These are phyloP conservation scores for Fermentozyma sake DNA, from an alignment of 1,139 yeast species.

Conservation along the genomic window DNA sequence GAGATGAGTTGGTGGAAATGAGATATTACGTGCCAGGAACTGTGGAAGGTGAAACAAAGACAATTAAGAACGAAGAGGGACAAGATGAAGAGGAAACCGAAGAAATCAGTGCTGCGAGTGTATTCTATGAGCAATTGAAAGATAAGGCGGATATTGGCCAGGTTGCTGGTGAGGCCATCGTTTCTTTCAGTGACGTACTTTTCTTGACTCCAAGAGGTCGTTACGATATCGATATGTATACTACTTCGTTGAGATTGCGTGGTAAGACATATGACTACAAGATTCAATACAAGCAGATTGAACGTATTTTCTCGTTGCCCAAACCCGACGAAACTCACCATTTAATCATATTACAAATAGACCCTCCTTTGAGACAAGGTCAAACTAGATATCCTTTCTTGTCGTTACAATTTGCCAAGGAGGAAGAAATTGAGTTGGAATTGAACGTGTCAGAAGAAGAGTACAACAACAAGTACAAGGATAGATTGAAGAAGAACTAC, in stretches of 20 bases:
- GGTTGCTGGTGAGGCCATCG: conserved; percentile 95
- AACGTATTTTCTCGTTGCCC: conserved; percentile 86
- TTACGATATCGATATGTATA: conserved; percentile 93
- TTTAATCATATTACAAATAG: conserved; percentile 81
- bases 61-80: conserved; percentile 28
- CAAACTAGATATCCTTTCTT: conserved; percentile 94
- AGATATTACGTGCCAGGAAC: conserved; percentile 89
- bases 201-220: conserved; percentile 98
- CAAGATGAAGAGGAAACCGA: conserved; percentile 41
- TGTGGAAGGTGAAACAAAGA: conserved; percentile 43
- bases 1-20: conserved; percentile 94
- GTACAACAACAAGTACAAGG: conserved; percentile 71
- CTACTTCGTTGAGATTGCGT: conserved; percentile 80
- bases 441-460: conserved; percentile 82
- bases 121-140: conserved; percentile 84
- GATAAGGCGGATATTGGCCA: conserved; percentile 96
- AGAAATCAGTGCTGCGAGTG: conserved; percentile 73
- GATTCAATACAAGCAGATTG: conserved; percentile 85
- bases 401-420: conserved; percentile 82
- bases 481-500: conserved; percentile 69
- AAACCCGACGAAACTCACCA: conserved; percentile 93
- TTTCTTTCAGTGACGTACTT: conserved; percentile 83
- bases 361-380: conserved; percentile 88
- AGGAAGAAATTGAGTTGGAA: conserved; percentile 89
- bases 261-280: conserved; percentile 98